Conservation (phyloP, 345 rosid species). For the Iberis pinnata region DNA sequence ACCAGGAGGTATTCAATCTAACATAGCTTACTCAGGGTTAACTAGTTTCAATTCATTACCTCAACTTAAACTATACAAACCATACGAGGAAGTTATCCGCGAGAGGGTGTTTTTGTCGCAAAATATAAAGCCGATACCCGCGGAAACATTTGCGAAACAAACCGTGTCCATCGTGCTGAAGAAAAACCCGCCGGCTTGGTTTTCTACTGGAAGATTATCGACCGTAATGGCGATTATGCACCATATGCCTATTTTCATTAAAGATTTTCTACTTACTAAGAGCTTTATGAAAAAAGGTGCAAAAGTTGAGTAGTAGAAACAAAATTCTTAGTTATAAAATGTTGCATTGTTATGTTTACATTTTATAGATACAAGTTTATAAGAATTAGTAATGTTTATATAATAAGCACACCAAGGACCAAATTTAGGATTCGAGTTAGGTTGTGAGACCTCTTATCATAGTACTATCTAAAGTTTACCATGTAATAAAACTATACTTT, state of each 20-base stretch:
- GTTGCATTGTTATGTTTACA: not conserved
- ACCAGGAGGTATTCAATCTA: conserved; percentile 77
- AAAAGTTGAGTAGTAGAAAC: conserved; percentile 10
- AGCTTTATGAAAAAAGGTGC: conserved; percentile 34
- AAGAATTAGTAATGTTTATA: too few relatives aligned
- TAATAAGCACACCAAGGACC: not conserved
- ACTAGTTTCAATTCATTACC: conserved; percentile 54
- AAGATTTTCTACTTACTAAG: conserved; percentile 52
- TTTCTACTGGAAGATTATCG: conserved; percentile 51
- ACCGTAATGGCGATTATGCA: conserved; percentile 47
- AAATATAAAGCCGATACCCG: conserved; percentile 41
- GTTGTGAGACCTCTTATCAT: too few relatives aligned
- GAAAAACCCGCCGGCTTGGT: conserved; percentile 74
- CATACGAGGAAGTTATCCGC: conserved; percentile 48
- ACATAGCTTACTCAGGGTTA: conserved; percentile 56
- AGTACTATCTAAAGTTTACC: too few relatives aligned
- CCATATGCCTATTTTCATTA: conserved; percentile 57
- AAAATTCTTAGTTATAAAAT: not conserved
- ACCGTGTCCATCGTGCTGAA: conserved; percentile 49
- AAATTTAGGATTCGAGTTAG: too few relatives aligned
- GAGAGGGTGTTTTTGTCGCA: conserved; percentile 54
- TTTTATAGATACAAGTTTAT: not conserved
- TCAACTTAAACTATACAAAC: conserved; percentile 66
- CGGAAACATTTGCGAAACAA: conserved; percentile 60
- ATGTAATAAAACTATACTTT: too few relatives aligned